Evolutionary conservation across 73 alveolate species (phyloP).

Genomic region (Paramecium pentaurelia): DNA sequence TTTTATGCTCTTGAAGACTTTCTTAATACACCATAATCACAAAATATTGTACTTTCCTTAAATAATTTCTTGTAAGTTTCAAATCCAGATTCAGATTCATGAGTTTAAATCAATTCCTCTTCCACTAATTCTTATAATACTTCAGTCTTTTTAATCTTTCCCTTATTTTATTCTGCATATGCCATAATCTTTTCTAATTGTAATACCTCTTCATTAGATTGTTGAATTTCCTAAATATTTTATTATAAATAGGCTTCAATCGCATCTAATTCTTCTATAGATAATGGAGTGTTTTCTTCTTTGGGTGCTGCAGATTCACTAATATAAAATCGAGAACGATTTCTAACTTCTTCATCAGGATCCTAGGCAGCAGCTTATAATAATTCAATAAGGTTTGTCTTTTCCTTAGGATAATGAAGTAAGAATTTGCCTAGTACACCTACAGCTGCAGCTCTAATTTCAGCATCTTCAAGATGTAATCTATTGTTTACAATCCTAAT

Average conservation of each 20-base stretch:
- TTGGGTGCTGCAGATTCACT: background rate
- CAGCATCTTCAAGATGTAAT: conserved; percentile 58
- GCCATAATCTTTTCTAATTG: background rate
- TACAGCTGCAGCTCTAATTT: conserved; percentile 63
- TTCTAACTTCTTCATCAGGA: conserved; percentile 65
- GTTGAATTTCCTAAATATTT: background rate
- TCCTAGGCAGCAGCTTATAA: conserved; percentile 27
- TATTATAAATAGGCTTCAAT: conserved; percentile 24
- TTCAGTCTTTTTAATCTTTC: conserved; percentile 8
- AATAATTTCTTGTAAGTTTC: conserved; percentile 10
- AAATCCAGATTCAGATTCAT: background rate
- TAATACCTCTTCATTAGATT: conserved; percentile 40
- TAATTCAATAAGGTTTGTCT: background rate
- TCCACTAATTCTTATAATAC: conserved; percentile 8
- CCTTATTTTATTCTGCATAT: conserved; percentile 43
- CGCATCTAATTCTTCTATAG: conserved; percentile 39
- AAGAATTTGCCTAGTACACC: conserved; percentile 44
- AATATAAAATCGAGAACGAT: conserved; percentile 39
- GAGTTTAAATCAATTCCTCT: background rate
- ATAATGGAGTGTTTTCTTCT: background rate
- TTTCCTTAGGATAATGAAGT: background rate
- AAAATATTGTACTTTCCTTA: background rate
- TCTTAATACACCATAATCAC: conserved; percentile 44
- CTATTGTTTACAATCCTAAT: conserved; percentile 54
- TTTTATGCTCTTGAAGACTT: background rate